Evolutionary conservation across 768 basidiomycete genomes (phyloP), one percentile per base, ranked within the genome.

Genomic region (Leucocoprinus leucothites): DNA sequence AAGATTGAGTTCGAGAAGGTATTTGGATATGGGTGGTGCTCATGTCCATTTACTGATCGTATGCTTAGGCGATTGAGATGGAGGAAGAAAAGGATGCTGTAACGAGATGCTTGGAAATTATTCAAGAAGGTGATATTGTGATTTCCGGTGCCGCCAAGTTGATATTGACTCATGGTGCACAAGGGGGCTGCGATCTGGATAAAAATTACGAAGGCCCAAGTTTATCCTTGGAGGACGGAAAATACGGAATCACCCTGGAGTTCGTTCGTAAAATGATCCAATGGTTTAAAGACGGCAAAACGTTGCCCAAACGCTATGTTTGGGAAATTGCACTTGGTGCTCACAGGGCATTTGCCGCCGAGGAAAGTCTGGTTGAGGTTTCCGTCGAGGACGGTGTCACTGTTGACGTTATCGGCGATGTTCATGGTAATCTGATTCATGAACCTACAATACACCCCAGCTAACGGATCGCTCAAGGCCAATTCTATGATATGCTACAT

Each of bases 251-350:
- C 59, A 90, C 86, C 22, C 69, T 80, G 35, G 80, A 86, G 51
- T 99, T 98, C 68, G 76, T 99, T 58, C 78, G 80, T 59, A 79
- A 73, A 36, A 94, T 98, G 94, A 85, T 97, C 47, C 75, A 86
- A 59, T 91, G 86, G 85, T 98, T 97, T 74, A 95, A 94, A 74
- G 81, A 85, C 42, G 94, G 94, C n/a, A 97, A 97, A 68, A 78
- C 87, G n/a, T 71, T 98, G 45, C 85, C 93, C 3, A 85, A 86
- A 69, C 80, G 95, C 70, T 88, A 94, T 57, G 94, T 87, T 24
- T 98, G 94, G 95, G 94, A 98, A 72, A 98, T 99, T 61, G 80
- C 94, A 21, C 76, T 99, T 14, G 94, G 91, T 9, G 94, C 91
- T 58, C 81, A 90, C 66, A 79, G 82, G 18, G 75, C 82, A 18